Base-by-base conservation (phyloP, 768 basidiomycete genomes). In the Tricholoma sp. region DNA sequence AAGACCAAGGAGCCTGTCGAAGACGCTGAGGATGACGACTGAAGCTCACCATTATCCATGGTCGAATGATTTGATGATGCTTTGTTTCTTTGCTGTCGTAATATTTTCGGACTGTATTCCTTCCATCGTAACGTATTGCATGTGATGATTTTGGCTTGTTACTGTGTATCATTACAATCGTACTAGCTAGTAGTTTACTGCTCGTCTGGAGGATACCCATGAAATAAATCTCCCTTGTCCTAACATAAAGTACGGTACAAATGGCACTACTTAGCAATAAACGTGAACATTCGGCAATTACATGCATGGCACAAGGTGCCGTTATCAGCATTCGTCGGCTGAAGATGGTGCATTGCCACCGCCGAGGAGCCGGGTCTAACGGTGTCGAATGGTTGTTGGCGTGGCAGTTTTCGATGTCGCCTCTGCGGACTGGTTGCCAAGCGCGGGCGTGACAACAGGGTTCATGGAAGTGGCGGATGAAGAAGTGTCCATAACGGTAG, bases 1-100 rank as follows among this genome's bases (percentile, higher is more conserved):
- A 84, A 82, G 72, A 75, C 74, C 59, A 81, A 81, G 64, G 80
- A 71, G 59, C 64, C 71, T 22, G 64, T 79, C 18, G 80, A 81
- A 53, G 80, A 81, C 11, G 75, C 76, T 6, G 71, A 74, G 34
- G 77, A 77, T 32, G 72, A 61, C 18, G 62, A 65, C 27, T 43
- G 24, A 43, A 14, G 27, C n/a, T n/a, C 39, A 14, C 31, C n/a
- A n/a, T 2, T 24, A 27, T 24, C 14, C 41, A 41, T 43, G 43
- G 29, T 22, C 5, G 12, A 3, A 18, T 9, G 3, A 19, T 39
- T 39, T 11, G 34, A 10, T 22, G 41, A 43, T 43, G 41, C 18
- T 45, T 45, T 45, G 19, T 32, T 8, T 32, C 19, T 21, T 43
- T 43, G 41, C 21, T 43, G 19, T 43, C 10, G 19, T 8, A 18